Conservation (phyloP, 257 asterid genomes). For the Nicotiana tabacum region DNA sequence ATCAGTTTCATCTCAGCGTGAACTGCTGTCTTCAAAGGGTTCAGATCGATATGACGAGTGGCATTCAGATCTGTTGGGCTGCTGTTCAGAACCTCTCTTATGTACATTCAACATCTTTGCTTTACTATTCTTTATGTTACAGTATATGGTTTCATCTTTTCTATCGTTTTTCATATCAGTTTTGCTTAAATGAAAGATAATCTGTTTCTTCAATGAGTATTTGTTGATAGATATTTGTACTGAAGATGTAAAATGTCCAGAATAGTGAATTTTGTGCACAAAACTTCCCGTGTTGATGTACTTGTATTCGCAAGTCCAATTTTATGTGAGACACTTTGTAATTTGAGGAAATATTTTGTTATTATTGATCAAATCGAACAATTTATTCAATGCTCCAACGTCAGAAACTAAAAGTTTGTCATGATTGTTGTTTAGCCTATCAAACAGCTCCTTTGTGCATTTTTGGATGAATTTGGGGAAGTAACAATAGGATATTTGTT, state of each 20-base stretch:
- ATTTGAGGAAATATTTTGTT: background rate
- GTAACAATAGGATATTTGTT: background rate
- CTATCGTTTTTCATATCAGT: background rate
- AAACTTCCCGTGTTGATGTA: background rate
- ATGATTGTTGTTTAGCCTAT: background rate
- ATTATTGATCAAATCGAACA: background rate
- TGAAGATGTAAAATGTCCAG: background rate
- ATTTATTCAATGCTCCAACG: background rate
- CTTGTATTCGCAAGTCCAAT: background rate
- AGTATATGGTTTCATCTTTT: background rate
- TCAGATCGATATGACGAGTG: conserved; percentile 46
- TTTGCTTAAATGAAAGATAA: background rate
- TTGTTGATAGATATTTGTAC: background rate
- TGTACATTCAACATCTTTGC: conserved; percentile 40
- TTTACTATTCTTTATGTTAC: background rate
- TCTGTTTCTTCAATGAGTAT: background rate
- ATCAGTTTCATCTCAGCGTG: conserved; percentile 61
- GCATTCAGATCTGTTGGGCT: conserved; percentile 86
- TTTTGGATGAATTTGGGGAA: background rate
- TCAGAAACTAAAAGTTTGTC: background rate
- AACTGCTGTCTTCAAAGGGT: conserved; percentile 53
- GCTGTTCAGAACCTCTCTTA: conserved; percentile 88
- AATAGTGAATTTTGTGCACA: background rate
- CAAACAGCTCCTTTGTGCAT: background rate
- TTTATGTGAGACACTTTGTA: background rate